Percentiles rank a stretch among this genome's conserved stretches.
phyloP scores from a whole-genome alignment of 495 filamentous ascomycete genomes.

The Halenospora varia region DNA sequence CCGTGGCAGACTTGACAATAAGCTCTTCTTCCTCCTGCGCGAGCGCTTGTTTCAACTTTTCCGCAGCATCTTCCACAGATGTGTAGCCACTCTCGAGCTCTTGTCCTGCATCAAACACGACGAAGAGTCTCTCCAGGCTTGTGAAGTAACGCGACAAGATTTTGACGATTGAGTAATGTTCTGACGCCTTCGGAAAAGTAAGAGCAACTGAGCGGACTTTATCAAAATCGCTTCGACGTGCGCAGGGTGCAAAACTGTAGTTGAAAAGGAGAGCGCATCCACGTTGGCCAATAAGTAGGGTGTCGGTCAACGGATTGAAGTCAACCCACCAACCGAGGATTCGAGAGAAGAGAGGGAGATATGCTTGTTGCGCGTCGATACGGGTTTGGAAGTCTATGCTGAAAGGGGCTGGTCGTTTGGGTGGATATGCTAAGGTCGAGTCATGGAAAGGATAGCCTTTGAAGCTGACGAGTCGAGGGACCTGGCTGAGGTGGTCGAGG shows the following conservation, averaged over 20 bases:
- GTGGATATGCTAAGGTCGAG: no score
- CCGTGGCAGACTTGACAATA: neutral
- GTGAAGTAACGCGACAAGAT: neutral
- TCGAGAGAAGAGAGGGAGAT: neutral
- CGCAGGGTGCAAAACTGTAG: neutral
- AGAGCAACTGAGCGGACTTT: neutral
- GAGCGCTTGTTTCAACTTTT: neutral
- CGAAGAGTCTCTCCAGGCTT: neutral
- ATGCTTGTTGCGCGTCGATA: neutral
- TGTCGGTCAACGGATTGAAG: neutral
- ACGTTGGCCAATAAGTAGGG: neutral
- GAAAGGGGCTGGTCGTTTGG: neutral
- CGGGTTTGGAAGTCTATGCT: neutral
- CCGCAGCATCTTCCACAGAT: neutral
- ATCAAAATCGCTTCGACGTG: neutral
- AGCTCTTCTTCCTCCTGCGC: neutral
- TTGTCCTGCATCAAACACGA: neutral
- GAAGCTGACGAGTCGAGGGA: no score
- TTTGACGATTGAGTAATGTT: neutral
- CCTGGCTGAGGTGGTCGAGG: no score
- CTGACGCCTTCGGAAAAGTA: neutral
- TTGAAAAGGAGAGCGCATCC: neutral
- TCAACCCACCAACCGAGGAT: neutral
- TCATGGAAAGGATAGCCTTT: no score
- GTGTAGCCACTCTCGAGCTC: neutral